A percentile compares a stretch with the other conserved stretches of the same genome.
phyloP scores from a whole-genome alignment of 139 green algal species.

The Chlamydomonas sphaeroides region DNA sequence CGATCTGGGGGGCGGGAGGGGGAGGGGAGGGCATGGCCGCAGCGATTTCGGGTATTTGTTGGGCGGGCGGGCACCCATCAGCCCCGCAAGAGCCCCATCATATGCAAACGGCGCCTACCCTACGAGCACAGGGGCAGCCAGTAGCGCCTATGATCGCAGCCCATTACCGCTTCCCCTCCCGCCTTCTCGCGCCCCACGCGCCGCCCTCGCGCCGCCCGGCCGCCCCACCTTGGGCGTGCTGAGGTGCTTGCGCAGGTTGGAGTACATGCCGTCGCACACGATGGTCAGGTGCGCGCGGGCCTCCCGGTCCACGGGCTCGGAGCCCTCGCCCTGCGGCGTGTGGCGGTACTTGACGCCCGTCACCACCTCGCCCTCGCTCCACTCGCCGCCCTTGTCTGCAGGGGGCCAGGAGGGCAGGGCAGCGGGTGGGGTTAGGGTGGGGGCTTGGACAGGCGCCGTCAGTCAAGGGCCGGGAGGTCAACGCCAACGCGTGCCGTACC shows the following conservation, averaged over 20 bases:
- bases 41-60: too few species aligned
- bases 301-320: slow-evolving; percentile 55
- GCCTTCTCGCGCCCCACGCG: too few species aligned
- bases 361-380: slow-evolving; percentile 84
- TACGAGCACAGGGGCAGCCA: too few species aligned
- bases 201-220: too few species aligned
- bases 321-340: not conserved
- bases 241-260: slow-evolving; percentile 83
- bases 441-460: too few species aligned
- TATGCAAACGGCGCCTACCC: too few species aligned
- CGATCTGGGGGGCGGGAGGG: slow-evolving; percentile 52
- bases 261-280: slow-evolving; percentile 99
- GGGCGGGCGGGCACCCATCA: too few species aligned
- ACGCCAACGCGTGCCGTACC: too few species aligned
- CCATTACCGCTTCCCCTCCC: too few species aligned
- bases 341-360: slow-evolving; percentile 88
- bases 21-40: not conserved
- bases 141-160: too few species aligned
- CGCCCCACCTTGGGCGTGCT: slow-evolving; percentile 46
- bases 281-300: slow-evolving; percentile 88
- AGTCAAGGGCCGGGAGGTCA: too few species aligned
- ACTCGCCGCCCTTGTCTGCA: slow-evolving; percentile 73
- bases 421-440: not conserved
- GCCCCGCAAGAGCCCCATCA: too few species aligned
- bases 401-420: not conserved